Percentiles rank a stretch among this genome's conserved stretches.
phyloP scores from a whole-genome alignment of 1,284 basidiomycete genomes.

The Earliella scabrosa region DNA sequence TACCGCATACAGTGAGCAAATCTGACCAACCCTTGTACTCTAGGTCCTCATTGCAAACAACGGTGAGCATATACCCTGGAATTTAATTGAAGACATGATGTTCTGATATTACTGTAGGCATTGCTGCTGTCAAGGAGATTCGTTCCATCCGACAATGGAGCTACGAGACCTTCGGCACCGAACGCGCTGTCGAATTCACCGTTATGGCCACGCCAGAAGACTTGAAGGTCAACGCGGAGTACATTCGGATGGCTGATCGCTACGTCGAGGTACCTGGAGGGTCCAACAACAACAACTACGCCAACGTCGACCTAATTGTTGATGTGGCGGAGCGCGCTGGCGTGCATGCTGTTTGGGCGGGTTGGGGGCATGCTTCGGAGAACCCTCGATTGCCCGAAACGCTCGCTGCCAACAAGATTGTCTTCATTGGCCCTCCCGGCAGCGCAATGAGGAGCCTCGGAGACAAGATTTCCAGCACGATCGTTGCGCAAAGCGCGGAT shows the following conservation, averaged over 20 bases:
- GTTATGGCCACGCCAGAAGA: conserved; percentile 99
- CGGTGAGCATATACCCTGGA: conserved; percentile 55
- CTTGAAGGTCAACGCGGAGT: conserved; percentile 98
- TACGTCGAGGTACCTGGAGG: conserved; percentile 99
- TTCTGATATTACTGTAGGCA: conserved; percentile 58
- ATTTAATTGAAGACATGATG: too few relatives aligned
- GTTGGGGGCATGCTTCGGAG: conserved; percentile 99
- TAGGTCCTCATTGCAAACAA: conserved; percentile 97
- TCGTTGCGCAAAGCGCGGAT: conserved; percentile 95
- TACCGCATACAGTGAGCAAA: not conserved
- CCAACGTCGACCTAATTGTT: conserved; percentile 99
- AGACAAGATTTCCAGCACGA: conserved; percentile 99
- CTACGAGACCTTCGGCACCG: conserved; percentile 98
- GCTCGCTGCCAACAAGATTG: conserved; percentile 92
- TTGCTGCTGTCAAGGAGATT: conserved; percentile 99
- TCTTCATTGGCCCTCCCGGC: conserved; percentile 99
- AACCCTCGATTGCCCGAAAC: conserved; percentile 98
- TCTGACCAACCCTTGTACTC: conserved; percentile 9
- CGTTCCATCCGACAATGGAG: conserved; percentile 99
- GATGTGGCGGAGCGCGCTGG: conserved; percentile 97
- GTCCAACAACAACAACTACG: conserved; percentile 99
- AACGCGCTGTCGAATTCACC: conserved; percentile 96
- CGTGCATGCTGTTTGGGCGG: conserved; percentile 99
- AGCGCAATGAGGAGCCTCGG: conserved; percentile 99
- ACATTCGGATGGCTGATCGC: conserved; percentile 99